Percentiles rank a stretch among this genome's conserved stretches.
These are phyloP conservation scores for Cordyceps militaris DNA, from an alignment of 2,329 filamentous ascomycete genomes.

Conservation along the genomic window DNA sequence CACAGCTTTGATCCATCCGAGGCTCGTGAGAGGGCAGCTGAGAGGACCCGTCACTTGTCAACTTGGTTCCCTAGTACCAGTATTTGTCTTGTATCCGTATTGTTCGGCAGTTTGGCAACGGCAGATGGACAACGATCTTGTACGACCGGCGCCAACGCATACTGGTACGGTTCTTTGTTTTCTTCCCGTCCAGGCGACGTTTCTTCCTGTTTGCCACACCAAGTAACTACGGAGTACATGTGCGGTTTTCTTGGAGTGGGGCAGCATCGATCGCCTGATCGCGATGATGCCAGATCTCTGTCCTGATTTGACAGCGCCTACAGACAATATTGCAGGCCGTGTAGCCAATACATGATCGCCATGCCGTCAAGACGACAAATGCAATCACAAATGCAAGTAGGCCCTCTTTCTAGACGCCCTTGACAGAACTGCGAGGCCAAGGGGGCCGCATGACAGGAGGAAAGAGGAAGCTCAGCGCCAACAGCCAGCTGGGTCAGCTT, in stretches of 20 bases:
- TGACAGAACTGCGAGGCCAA: too few relatives aligned
- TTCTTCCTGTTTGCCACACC: too few relatives aligned
- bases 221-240: neutral
- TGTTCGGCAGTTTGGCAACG: neutral
- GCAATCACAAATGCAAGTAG: neutral
- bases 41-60: too few relatives aligned
- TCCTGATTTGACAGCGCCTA: constrained; percentile 2
- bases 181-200: too few relatives aligned
- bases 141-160: neutral
- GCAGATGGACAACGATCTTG: neutral
- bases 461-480: neutral
- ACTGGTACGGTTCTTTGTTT: too few relatives aligned
- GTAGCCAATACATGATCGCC: neutral
- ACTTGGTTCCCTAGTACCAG: too few relatives aligned
- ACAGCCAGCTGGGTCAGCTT: neutral
- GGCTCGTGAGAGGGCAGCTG: neutral
- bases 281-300: constrained; percentile 7
- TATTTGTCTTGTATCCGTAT: too few relatives aligned
- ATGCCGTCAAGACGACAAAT: neutral
- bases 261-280: constrained; percentile 10
- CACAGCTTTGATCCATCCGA: neutral
- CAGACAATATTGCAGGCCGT: neutral
- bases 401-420: too few relatives aligned
- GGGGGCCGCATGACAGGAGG: too few relatives aligned
- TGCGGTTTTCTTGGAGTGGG: neutral